A percentile compares a stretch with the other conserved stretches of the same genome.
These are phyloP conservation scores for Leersia perrieri DNA, from an alignment of 176 grass and related monocot genomes.

Conservation along the genomic window DNA sequence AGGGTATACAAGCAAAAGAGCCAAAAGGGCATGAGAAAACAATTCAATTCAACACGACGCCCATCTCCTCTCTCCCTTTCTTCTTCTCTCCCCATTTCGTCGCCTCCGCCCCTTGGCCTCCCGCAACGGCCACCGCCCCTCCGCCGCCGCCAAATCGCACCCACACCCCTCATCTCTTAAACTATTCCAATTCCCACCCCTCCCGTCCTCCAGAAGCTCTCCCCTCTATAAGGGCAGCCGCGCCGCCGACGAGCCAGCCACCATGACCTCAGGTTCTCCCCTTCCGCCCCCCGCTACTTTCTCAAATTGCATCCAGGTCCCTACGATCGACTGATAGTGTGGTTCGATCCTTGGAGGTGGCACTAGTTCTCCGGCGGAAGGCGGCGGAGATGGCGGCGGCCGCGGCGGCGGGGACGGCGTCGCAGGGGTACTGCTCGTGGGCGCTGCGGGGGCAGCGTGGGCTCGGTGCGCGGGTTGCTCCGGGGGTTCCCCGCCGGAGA, in stretches of 20 bases:
- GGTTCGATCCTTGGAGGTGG: slow-evolving; percentile 45
- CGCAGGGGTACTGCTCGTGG: slow-evolving; percentile 26
- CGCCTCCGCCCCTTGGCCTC: slow-evolving; percentile 39
- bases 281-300: not conserved
- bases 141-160: slow-evolving; percentile 34
- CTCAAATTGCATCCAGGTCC: not conserved
- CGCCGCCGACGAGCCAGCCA: slow-evolving; percentile 23
- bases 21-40: not conserved
- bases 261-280: slow-evolving; percentile 43
- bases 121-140: slow-evolving; percentile 42
- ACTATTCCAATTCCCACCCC: slow-evolving; percentile 19
- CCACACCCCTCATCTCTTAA: slow-evolving; percentile 17
- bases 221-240: slow-evolving; percentile 41
- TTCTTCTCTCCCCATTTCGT: slow-evolving; percentile 11
- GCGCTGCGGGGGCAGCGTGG: slow-evolving; percentile 32
- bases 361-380: slow-evolving; percentile 45
- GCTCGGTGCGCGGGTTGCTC: not conserved
- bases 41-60: not conserved
- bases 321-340: not conserved
- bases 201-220: not conserved
- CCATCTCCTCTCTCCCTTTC: not conserved
- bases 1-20: not conserved
- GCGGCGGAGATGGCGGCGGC: slow-evolving; percentile 43
- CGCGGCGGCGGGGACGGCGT: slow-evolving; percentile 9
- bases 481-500: not conserved